Conservation (phyloP, 2,329 filamentous ascomycete species). For the Clarireedia paspali region DNA sequence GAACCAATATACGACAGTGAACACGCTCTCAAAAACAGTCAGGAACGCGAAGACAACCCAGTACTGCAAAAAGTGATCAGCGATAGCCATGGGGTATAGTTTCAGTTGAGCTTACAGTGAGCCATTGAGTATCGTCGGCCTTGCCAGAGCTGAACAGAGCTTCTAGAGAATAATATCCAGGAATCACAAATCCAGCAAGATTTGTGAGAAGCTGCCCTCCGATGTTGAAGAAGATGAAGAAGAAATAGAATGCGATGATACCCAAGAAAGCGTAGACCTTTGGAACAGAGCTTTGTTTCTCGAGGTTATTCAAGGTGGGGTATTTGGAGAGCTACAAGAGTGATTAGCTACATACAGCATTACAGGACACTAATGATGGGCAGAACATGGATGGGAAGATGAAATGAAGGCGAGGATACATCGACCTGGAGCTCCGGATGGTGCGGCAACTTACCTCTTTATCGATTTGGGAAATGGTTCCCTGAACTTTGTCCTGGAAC, state of each 20-base stretch:
- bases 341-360: neutral
- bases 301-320: constrained; percentile 73
- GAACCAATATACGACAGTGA: constrained; percentile 89
- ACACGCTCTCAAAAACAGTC: constrained; percentile 73
- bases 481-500: constrained; percentile 68
- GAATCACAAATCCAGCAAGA: constrained; percentile 74
- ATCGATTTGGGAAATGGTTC: constrained; percentile 73
- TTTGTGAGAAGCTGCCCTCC: constrained; percentile 84
- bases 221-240: constrained; percentile 89
- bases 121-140: constrained; percentile 74
- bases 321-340: constrained; percentile 69
- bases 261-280: constrained; percentile 81
- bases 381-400: neutral
- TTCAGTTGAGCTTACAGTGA: constrained; percentile 48
- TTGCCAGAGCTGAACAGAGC: constrained; percentile 67
- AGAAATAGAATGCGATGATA: constrained; percentile 72
- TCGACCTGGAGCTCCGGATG: neutral
- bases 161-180: constrained; percentile 75
- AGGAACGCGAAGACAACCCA: constrained; percentile 82
- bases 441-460: constrained; percentile 57
- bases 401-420: neutral
- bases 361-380: neutral
- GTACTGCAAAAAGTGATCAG: constrained; percentile 46
- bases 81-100: constrained; percentile 7
- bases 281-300: constrained; percentile 74